Percentiles rank a stretch among this genome's conserved stretches.
These are phyloP conservation scores for Casuarina cunninghamiana DNA, from an alignment of 306 rosid species.

Conservation along the genomic window DNA sequence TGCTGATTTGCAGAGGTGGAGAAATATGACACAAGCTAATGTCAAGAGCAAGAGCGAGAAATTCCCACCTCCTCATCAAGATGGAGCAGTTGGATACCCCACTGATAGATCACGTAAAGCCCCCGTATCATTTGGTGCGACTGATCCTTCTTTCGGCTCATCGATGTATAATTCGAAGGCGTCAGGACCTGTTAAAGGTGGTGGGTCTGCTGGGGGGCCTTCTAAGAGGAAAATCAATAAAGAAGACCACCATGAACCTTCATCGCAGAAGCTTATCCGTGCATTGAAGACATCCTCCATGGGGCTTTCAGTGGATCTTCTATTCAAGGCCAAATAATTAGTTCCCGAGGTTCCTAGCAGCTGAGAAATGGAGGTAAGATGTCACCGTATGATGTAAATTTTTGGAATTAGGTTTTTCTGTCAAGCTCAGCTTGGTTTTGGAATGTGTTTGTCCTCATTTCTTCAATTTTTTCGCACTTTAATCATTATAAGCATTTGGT, in stretches of 20 bases:
- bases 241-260: constrained; percentile 46
- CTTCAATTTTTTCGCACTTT: constrained; percentile 43
- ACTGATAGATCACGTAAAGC: constrained; percentile 55
- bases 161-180: constrained; percentile 52
- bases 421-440: constrained; percentile 29
- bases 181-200: constrained; percentile 42
- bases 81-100: constrained; percentile 82
- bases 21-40: constrained; percentile 65
- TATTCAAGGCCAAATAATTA: constrained; percentile 55
- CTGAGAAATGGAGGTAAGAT: constrained; percentile 33
- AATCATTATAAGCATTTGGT: constrained; percentile 38
- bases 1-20: constrained; percentile 75
- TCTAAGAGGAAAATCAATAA: constrained; percentile 46
- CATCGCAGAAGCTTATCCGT: constrained; percentile 67
- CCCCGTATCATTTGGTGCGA: constrained; percentile 62
- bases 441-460: constrained; percentile 28
- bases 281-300: constrained; percentile 69
- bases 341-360: constrained; percentile 34
- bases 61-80: constrained; percentile 95
- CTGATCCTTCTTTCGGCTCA: constrained; percentile 63
- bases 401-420: constrained; percentile 26
- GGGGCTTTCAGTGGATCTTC: constrained; percentile 55
- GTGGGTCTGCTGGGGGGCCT: constrained; percentile 47
- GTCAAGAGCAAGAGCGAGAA: constrained; percentile 95
- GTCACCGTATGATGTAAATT: constrained; percentile 17